phyloP scores from a whole-genome alignment of 2,329 filamentous ascomycete species.

The Ascochyta clinopodiicola region DNA sequence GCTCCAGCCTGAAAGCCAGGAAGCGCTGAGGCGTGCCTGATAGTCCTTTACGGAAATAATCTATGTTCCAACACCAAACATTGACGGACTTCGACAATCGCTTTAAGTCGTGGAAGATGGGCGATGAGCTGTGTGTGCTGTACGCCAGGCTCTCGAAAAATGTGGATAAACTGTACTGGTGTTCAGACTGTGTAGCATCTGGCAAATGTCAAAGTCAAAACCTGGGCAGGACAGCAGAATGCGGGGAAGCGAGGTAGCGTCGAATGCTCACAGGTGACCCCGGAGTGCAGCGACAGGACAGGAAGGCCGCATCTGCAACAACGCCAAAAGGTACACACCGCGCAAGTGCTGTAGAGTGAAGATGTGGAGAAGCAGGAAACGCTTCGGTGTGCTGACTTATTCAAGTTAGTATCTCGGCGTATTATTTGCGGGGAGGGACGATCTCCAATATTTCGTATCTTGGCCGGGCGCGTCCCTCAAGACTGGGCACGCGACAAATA shows the following conservation, averaged over 20 bases:
- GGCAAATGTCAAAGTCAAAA: neutral
- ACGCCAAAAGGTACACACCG: constrained; percentile 8
- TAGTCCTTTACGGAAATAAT: constrained; percentile 8
- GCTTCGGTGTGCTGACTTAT: constrained; percentile 15
- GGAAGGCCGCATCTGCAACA: constrained; percentile 11
- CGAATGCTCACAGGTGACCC: constrained; percentile 11
- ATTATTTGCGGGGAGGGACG: constrained; percentile 22
- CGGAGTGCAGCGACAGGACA: constrained; percentile 9
- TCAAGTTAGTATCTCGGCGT: constrained; percentile 13
- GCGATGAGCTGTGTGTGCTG: neutral
- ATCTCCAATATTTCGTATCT: constrained; percentile 20
- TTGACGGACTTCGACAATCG: constrained; percentile 1
- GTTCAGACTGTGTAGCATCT: neutral
- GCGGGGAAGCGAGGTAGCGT: constrained; percentile 19
- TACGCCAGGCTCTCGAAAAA: neutral
- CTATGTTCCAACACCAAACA: neutral
- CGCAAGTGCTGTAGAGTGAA: neutral
- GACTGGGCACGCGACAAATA: constrained; percentile 7
- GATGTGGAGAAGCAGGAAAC: constrained; percentile 13
- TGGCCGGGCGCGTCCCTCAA: constrained; percentile 5
- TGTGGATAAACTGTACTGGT: neutral
- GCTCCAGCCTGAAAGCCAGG: constrained; percentile 1
- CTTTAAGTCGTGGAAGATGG: neutral
- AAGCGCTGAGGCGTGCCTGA: constrained; percentile 1
- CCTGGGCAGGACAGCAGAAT: neutral